Conservation (phyloP, 768 basidiomycete genomes). For the Termitomyces sp. region DNA sequence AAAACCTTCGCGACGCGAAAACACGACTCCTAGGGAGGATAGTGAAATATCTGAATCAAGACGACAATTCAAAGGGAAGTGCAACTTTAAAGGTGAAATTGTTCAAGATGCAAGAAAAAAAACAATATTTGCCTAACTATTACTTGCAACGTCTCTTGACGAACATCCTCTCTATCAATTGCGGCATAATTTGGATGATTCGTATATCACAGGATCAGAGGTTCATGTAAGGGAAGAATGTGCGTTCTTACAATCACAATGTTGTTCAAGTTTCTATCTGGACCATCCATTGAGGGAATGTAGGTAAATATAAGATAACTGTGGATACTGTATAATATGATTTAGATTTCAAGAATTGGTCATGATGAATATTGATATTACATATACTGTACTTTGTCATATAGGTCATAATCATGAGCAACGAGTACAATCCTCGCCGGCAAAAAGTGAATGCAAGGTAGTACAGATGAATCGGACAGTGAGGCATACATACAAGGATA, state of each 20-base stretch:
- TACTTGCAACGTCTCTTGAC: no score
- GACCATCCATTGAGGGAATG: neutral
- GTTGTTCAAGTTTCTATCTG: neutral
- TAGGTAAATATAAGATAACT: neutral
- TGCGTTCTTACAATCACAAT: neutral
- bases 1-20: no score
- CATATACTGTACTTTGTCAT: neutral
- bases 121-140: no score
- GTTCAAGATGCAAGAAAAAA: no score
- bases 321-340: neutral
- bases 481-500: neutral
- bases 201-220: no score
- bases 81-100: no score
- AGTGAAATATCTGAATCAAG: no score
- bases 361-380: neutral
- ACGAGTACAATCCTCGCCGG: neutral
- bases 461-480: neutral
- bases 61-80: no score
- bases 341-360: neutral
- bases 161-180: no score
- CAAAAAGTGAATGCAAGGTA: neutral
- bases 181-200: no score
- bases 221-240: no score
- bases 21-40: no score
- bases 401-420: neutral